phyloP scores from a whole-genome alignment of 1,284 basidiomycete genomes.

The Sporisorium graminicola region DNA sequence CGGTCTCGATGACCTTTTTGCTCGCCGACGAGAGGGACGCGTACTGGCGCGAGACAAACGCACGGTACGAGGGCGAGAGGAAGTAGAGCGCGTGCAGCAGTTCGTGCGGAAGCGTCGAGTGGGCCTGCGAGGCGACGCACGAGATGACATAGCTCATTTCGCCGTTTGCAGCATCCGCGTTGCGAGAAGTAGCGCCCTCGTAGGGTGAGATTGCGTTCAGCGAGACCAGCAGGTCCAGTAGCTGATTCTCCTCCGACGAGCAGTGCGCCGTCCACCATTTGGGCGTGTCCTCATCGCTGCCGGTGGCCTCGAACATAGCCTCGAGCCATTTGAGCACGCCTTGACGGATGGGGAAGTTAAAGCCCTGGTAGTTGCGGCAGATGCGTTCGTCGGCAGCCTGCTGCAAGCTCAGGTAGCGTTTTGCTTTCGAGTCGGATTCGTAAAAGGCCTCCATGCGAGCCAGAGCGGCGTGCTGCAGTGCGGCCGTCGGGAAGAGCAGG shows the following conservation, averaged over 20 bases:
- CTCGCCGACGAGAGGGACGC: constrained; percentile 34
- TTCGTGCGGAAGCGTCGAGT: constrained; percentile 61
- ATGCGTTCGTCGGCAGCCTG: constrained; percentile 48
- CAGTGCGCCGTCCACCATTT: constrained; percentile 55
- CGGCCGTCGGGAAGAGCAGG: constrained; percentile 56
- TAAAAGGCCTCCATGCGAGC: constrained; percentile 66
- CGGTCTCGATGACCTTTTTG: constrained; percentile 55
- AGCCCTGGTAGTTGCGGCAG: constrained; percentile 65
- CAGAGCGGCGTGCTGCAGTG: constrained; percentile 58
- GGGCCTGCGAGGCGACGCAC: constrained; percentile 44
- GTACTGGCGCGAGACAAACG: constrained; percentile 39
- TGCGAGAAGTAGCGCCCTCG: constrained; percentile 30
- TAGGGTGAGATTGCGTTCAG: constrained; percentile 21
- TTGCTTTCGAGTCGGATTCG: constrained; percentile 48
- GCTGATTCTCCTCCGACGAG: constrained; percentile 49
- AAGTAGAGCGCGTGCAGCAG: constrained; percentile 64
- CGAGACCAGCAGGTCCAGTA: constrained; percentile 47
- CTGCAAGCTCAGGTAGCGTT: constrained; percentile 48
- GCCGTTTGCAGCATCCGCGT: not conserved
- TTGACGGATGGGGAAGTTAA: constrained; percentile 59
- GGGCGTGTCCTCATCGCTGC: constrained; percentile 6
- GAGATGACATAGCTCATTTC: constrained; percentile 59
- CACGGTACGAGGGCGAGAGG: constrained; percentile 53
- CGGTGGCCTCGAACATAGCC: constrained; percentile 45
- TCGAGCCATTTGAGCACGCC: constrained; percentile 58